Evolutionary conservation across 1,139 yeast genomes (phyloP).

Genomic region (Eremothecium coryli): DNA sequence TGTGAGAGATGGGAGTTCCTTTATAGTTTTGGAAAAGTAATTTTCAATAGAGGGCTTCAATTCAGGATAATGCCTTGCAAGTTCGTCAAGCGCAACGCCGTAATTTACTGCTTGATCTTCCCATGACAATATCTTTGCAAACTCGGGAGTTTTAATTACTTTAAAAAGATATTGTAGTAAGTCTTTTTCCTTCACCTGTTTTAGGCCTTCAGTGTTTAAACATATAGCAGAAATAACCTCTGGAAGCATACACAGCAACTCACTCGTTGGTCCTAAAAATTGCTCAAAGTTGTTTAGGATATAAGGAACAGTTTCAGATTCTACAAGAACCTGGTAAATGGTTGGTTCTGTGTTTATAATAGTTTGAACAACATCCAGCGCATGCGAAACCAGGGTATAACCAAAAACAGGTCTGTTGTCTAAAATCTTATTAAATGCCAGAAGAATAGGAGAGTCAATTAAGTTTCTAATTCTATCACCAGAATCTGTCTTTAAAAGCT

Average conservation of each 20-base stretch:
- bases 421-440: conserved; percentile 51
- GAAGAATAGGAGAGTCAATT: conserved; percentile 71
- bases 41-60: conserved; percentile 52
- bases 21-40: conserved; percentile 42
- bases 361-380: conserved; percentile 58
- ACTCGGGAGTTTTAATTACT: conserved; percentile 40
- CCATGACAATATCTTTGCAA: conserved; percentile 41
- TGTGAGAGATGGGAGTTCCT: conserved; percentile 38
- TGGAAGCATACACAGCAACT: conserved; percentile 54
- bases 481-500: conserved; percentile 59
- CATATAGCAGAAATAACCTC: conserved; percentile 80
- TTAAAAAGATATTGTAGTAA: conserved; percentile 44
- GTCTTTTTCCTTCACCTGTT: conserved; percentile 41
- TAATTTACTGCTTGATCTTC: conserved; percentile 45
- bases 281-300: conserved; percentile 47
- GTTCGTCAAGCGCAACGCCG: conserved; percentile 70
- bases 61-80: conserved; percentile 74
- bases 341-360: conserved; percentile 91
- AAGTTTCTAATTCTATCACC: conserved; percentile 81
- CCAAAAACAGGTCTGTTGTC: conserved; percentile 59
- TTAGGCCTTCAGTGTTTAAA: conserved; percentile 64
- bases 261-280: conserved; percentile 49
- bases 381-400: conserved; percentile 51
- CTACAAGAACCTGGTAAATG: conserved; percentile 70
- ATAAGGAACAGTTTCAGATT: conserved; percentile 63